phyloP scores from a whole-genome alignment of 768 basidiomycete genomes.

The Lentinula guzmanii region DNA sequence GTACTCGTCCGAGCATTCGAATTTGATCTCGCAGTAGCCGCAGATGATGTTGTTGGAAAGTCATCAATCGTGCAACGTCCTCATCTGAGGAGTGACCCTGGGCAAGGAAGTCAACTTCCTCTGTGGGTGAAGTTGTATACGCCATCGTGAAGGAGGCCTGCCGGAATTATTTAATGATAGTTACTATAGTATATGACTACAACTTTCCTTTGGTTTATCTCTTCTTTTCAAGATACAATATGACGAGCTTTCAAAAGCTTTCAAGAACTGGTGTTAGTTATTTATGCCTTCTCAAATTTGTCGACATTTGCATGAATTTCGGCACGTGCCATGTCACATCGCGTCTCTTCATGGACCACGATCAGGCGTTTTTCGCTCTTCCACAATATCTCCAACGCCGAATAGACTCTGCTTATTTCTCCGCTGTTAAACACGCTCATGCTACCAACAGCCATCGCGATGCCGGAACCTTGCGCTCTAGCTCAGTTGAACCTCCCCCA shows the following conservation, averaged over 20 bases:
- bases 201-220: no score
- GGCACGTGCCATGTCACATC: no score
- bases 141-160: not conserved
- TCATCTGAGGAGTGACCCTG: constrained; percentile 16
- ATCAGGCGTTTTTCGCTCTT: constrained; percentile 18
- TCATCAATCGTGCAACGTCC: constrained; percentile 12
- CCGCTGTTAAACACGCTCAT: not conserved
- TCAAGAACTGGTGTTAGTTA: no score
- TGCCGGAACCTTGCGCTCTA: no score
- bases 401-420: constrained; percentile 47
- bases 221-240: no score
- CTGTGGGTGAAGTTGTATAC: constrained; percentile 9
- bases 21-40: constrained; percentile 47
- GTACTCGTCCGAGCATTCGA: constrained; percentile 44
- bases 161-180: no score
- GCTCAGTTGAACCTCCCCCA: not conserved
- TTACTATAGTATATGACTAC: no score
- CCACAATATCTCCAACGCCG: constrained; percentile 32
- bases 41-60: constrained; percentile 33
- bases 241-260: no score
- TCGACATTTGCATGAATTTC: no score
- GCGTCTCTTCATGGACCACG: not conserved
- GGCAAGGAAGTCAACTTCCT: constrained; percentile 20
- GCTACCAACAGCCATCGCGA: not conserved
- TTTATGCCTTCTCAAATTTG: no score